A percentile compares a stretch with the other conserved stretches of the same genome.
phyloP scores from a whole-genome alignment of 768 basidiomycete genomes.

The Rhodocollybia butyracea region DNA sequence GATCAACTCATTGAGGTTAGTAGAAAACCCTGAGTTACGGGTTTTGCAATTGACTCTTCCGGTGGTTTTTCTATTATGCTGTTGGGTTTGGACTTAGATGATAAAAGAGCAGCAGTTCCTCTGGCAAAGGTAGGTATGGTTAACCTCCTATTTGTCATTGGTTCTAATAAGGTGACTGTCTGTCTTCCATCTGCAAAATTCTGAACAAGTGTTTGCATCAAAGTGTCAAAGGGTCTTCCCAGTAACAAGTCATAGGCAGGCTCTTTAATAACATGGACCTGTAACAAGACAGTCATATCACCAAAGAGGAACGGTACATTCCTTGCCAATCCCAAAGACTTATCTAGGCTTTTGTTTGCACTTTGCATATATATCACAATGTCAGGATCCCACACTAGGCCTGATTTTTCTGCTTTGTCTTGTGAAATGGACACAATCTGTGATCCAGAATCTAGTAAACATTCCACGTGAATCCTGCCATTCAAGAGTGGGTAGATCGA shows the following conservation, averaged over 20 bases:
- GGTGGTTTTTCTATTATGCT: neutral
- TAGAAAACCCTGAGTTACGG: slow-evolving; percentile 3
- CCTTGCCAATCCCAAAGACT: slow-evolving; percentile 18
- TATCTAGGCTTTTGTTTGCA: slow-evolving; percentile 18
- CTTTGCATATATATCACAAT: slow-evolving; percentile 20
- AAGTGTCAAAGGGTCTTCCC: slow-evolving; percentile 11
- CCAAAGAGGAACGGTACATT: slow-evolving; percentile 23
- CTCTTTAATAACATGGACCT: slow-evolving; percentile 21
- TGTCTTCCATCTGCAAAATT: neutral
- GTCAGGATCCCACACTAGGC: slow-evolving; percentile 15
- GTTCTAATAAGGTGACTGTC: neutral
- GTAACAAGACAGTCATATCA: slow-evolving; percentile 20
- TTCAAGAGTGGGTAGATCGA: slow-evolving; percentile 18
- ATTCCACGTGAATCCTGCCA: slow-evolving; percentile 15
- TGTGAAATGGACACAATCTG: slow-evolving; percentile 23
- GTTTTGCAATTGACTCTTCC: neutral
- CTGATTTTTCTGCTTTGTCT: slow-evolving; percentile 15
- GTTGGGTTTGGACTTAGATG: neutral
- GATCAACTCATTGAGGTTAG: slow-evolving; percentile 8
- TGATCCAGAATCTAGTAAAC: slow-evolving; percentile 22
- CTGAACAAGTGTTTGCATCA: neutral
- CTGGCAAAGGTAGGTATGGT: neutral
- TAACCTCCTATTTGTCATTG: neutral
- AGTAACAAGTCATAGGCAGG: slow-evolving; percentile 26
- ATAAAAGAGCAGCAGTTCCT: neutral